Evolutionary conservation across 225 moss, liverwort and hornwort species (phyloP), one percentile per base, ranked within the genome.

Genomic region (Pseudisothecium myosuroides): DNA sequence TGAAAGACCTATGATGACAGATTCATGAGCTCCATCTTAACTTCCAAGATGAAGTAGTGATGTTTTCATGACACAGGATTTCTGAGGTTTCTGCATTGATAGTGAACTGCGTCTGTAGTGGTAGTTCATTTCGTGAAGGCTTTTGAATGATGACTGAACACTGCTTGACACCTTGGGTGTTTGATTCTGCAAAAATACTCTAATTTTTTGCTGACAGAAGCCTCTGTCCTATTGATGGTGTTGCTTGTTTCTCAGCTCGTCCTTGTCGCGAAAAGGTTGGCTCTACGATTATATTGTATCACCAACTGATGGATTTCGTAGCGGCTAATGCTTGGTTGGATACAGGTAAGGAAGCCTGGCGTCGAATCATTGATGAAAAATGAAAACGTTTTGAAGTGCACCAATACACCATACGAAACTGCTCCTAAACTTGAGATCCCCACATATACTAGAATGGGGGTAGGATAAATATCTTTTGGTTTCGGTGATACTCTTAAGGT

Each of bases 161-260:
- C 27, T 93, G 89, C 91, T 69, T 83, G 93, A 93, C 88, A 84
- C 68, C 83, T 56, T 36, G 2, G 84, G 71, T 92, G 88, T 12
- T 32, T 87, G 91, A 89, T 88, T 89, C 28, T 56, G 93, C 92
- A 81, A 81, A 91, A 86, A 84, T 92, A 89, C 89, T 92, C 88
- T 89, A 91, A 89, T 89, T 91, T 92, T 93, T 93, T 92, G 92
- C 90, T 93, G 93, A 92, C 92, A 72, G 87, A 78, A 90, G 84
- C 85, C 49, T 71, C 9, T 13, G 43, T 14, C 3, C 3, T 7
- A 17, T 11, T 16, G 1, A 8, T 10, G 23, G 7, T 5, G 15
- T 64, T 36, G 7, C 34, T 65, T 17, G n/a, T 37, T 54, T 19
- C 47, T 36, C 12, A 43, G 32, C 58, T 68, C 29, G 21, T 68